Base-by-base conservation (phyloP, 2,329 filamentous ascomycete genomes). In the Monosporascus cannonballus region DNA sequence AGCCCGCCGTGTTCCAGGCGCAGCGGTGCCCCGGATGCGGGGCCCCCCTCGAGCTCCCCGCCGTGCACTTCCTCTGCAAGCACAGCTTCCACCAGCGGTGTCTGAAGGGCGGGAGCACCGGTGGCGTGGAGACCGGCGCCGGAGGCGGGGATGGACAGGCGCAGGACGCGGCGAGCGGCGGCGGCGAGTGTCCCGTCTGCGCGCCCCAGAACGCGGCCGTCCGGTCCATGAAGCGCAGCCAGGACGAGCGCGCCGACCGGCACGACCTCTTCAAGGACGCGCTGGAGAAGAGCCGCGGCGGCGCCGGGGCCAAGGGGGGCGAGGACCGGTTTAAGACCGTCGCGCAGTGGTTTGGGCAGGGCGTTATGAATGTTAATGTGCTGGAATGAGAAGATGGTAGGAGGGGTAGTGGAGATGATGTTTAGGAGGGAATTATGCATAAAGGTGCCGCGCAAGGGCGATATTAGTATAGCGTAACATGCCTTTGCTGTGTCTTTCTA, bases 31-130 rank as follows among this genome's bases (percentile, higher is more conserved):
- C 87, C 27, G 85, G 88, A 49, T 99, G 94, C 68, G 84, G 84
- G 17, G 81, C 84, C 38, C 79, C 83, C 25, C 78, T 97, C 18
- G 92, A 96, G 59, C 76, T 97, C 14, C 94, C 94, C 0, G 89
- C 86, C 0, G 92, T 99, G 47, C 94, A 99, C 67, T 99, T 99
- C 69, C 72, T 99, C 57, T 99, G 94, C 75, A 96, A 96, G 69
- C 94, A 99, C 69, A 92, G 87, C 55, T 99, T 96, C 76, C 94
- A 99, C 67, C 90, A 96, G 72, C 80, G 89, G 46, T 99, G 93
- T 69, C 74, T 99, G 42, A 89, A 89, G 65, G 20, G 15, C 22
- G 30, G 30, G 11, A 8, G 11, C 41, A 46, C 22, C 22, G 24
- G 17, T 18, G 42, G n/a, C 18, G 22, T 24, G 5, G 42, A 25